Conservation (phyloP, 164 flowering plant genomes). For the Chloranthus sessilifolius region DNA sequence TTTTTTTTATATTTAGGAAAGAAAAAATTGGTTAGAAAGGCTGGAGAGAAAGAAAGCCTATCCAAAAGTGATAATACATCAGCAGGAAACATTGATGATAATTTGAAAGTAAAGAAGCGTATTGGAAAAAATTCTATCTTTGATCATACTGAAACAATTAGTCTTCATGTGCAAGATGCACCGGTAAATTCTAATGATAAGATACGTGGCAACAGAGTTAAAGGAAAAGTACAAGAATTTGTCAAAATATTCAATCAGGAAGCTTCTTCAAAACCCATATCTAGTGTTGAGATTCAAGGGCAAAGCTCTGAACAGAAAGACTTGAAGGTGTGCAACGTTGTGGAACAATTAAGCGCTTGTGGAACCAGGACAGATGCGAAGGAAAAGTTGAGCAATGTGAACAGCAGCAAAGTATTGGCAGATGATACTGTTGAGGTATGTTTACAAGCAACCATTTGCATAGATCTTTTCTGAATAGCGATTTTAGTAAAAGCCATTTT, state of each 20-base stretch:
- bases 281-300: constrained; percentile 16
- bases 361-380: constrained; percentile 16
- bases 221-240: constrained; percentile 70
- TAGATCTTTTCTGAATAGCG: no score
- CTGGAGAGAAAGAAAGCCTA: constrained; percentile 19
- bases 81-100: constrained; percentile 12
- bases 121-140: constrained; percentile 17
- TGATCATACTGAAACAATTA: constrained; percentile 15
- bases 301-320: constrained; percentile 34
- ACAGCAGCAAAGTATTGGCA: constrained; percentile 15
- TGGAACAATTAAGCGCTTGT: constrained; percentile 13
- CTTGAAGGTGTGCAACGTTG: constrained; percentile 12
- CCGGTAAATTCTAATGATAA: constrained; percentile 19
- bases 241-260: constrained; percentile 74
- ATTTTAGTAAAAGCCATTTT: no score
- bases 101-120: constrained; percentile 22
- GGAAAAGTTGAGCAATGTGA: constrained; percentile 4
- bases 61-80: constrained; percentile 14
- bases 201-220: constrained; percentile 25
- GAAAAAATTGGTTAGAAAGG: constrained; percentile 14
- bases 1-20: constrained; percentile 18
- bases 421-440: constrained; percentile 30
- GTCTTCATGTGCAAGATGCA: constrained; percentile 18
- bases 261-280: constrained; percentile 26
- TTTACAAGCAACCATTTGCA: no score